phyloP scores from a whole-genome alignment of 2,329 filamentous ascomycete species.

The Talaromyces sp. region DNA sequence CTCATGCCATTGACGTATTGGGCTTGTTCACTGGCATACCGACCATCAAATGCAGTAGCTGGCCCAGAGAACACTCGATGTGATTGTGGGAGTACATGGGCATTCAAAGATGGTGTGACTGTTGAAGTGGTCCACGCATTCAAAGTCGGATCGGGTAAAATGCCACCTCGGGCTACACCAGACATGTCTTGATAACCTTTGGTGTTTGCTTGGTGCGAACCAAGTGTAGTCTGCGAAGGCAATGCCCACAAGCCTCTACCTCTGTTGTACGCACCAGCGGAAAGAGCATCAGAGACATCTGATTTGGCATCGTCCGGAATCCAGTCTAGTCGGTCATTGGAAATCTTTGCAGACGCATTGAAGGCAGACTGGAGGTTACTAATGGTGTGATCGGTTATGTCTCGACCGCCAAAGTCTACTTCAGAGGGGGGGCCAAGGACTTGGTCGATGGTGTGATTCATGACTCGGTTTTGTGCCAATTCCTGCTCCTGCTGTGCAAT shows the following conservation, averaged over 20 bases:
- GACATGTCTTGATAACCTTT: constrained; percentile 23
- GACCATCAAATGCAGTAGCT: constrained; percentile 24
- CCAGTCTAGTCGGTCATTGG: constrained; percentile 42
- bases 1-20: constrained; percentile 22
- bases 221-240: constrained; percentile 22
- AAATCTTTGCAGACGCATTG: constrained; percentile 44
- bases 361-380: constrained; percentile 48
- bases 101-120: constrained; percentile 13
- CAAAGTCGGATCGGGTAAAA: constrained; percentile 20
- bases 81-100: constrained; percentile 26
- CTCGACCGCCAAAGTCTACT: constrained; percentile 44
- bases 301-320: constrained; percentile 40
- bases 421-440: constrained; percentile 51
- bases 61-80: constrained; percentile 34
- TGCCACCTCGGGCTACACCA: constrained; percentile 15
- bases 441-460: constrained; percentile 58
- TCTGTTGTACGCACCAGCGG: constrained; percentile 37
- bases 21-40: constrained; percentile 26
- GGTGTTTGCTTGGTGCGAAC: constrained; percentile 19
- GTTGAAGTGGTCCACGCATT: constrained; percentile 4
- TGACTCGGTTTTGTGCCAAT: constrained; percentile 55
- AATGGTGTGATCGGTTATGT: constrained; percentile 49
- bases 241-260: constrained; percentile 29
- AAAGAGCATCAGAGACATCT: constrained; percentile 40
- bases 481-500: constrained; percentile 59